Percentiles rank a stretch among this genome's conserved stretches.
These are phyloP conservation scores for Malus domestica DNA, from an alignment of 306 rosid genomes.

Conservation along the genomic window DNA sequence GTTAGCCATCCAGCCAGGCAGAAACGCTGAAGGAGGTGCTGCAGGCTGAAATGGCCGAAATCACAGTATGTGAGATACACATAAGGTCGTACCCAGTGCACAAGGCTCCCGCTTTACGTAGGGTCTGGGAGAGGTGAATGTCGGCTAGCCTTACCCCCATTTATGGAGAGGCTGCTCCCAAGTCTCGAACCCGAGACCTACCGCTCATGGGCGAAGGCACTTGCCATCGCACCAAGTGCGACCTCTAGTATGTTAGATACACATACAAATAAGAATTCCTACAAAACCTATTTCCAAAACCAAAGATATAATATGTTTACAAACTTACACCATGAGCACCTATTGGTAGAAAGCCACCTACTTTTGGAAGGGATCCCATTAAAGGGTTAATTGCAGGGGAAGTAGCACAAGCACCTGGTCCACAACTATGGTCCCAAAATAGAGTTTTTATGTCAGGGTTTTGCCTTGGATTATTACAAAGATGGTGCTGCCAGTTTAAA, in stretches of 20 bases:
- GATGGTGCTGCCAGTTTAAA: conserved; percentile 86
- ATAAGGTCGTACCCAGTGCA: not conserved
- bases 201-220: too few relatives aligned
- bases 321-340: conserved; percentile 58
- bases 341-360: conserved; percentile 65
- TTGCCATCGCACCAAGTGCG: too few relatives aligned
- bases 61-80: not conserved
- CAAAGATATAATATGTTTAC: not conserved
- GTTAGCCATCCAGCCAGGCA: conserved; percentile 73
- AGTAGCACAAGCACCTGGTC: conserved; percentile 66
- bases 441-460: conserved; percentile 76
- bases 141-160: too few relatives aligned
- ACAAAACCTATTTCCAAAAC: not conserved
- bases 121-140: too few relatives aligned
- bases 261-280: not conserved
- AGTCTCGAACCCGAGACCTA: too few relatives aligned
- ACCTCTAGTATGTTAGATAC: not conserved
- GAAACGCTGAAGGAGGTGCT: conserved; percentile 43
- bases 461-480: conserved; percentile 62
- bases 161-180: too few relatives aligned
- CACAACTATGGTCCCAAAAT: conserved; percentile 73
- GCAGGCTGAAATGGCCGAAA: conserved; percentile 67
- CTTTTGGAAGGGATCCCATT: conserved; percentile 42
- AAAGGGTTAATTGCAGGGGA: conserved; percentile 61
- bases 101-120: too few relatives aligned